These are phyloP conservation scores for Trichosporon coremiiforme DNA, from an alignment of 1,284 basidiomycete species.

Conservation along the genomic window DNA sequence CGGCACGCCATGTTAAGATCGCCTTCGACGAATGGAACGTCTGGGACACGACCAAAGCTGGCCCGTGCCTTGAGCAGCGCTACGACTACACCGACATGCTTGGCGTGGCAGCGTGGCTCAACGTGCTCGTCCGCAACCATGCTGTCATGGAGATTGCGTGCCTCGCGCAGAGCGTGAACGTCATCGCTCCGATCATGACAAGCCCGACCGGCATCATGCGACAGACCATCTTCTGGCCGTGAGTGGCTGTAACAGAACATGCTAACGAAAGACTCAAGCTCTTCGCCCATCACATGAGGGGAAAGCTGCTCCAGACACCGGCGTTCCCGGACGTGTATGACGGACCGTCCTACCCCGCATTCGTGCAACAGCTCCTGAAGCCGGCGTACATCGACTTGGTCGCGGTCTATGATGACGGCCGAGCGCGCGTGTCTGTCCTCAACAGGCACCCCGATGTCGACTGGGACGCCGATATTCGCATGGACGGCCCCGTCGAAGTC, in stretches of 20 bases:
- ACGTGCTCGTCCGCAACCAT: slow-evolving; percentile 66
- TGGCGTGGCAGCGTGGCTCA: slow-evolving; percentile 65
- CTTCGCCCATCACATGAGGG: slow-evolving; percentile 50
- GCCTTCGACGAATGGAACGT: slow-evolving; percentile 60
- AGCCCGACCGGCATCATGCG: slow-evolving; percentile 39
- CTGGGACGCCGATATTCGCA: slow-evolving; percentile 38
- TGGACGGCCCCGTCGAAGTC: slow-evolving; percentile 32
- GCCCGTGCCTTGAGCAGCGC: slow-evolving; percentile 61
- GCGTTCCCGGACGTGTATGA: slow-evolving; percentile 42
- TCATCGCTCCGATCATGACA: slow-evolving; percentile 51
- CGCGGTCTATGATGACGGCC: slow-evolving; percentile 38
- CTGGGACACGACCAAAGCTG: slow-evolving; percentile 58
- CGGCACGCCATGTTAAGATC: slow-evolving; percentile 50
- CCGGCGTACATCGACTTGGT: slow-evolving; percentile 48
- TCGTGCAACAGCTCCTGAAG: slow-evolving; percentile 42
- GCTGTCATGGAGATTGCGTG: slow-evolving; percentile 67
- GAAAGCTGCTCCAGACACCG: slow-evolving; percentile 40
- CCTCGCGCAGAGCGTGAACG: slow-evolving; percentile 63
- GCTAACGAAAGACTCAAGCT: slow-evolving; percentile 34
- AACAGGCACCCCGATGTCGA: slow-evolving; percentile 48
- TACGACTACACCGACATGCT: slow-evolving; percentile 68
- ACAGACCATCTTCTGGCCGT: slow-evolving; percentile 49
- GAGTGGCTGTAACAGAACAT: slow-evolving; percentile 22
- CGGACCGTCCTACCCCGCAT: slow-evolving; percentile 45
- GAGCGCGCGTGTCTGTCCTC: slow-evolving; percentile 45